These are phyloP conservation scores for Fonsecaea erecta DNA, from an alignment of 2,329 filamentous ascomycete genomes.

Conservation along the genomic window DNA sequence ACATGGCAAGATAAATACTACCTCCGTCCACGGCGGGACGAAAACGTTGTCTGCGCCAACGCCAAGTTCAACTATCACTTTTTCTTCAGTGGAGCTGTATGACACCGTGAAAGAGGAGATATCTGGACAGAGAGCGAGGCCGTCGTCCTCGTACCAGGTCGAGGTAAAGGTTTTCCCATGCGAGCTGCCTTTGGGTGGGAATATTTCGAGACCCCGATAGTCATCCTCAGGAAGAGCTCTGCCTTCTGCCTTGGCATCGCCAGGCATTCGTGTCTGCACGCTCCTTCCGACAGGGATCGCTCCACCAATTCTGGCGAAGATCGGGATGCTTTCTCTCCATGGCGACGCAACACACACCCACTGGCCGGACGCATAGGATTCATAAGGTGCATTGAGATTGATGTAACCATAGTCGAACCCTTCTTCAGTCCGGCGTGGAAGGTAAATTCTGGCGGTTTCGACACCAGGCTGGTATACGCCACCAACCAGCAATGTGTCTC, in stretches of 20 bases:
- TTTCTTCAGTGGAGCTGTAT: constrained; percentile 52
- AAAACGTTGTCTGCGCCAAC: constrained; percentile 50
- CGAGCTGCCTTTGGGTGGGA: constrained; percentile 54
- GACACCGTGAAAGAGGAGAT: constrained; percentile 51
- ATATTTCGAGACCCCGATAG: constrained; percentile 62
- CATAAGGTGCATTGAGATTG: constrained; percentile 66
- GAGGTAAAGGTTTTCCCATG: constrained; percentile 47
- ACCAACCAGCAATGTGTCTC: constrained; percentile 67
- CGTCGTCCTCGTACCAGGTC: constrained; percentile 64
- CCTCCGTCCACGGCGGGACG: constrained; percentile 54
- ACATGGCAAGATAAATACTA: constrained; percentile 57
- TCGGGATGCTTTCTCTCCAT: constrained; percentile 60
- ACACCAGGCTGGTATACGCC: constrained; percentile 69
- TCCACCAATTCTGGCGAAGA: constrained; percentile 61
- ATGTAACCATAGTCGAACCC: constrained; percentile 62
- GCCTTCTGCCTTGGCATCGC: constrained; percentile 51
- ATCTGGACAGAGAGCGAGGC: constrained; percentile 52
- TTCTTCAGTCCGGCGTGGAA: constrained; percentile 29
- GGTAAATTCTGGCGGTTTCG: constrained; percentile 62
- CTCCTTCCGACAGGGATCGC: constrained; percentile 59
- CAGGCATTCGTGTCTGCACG: constrained; percentile 57
- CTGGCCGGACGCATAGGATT: constrained; percentile 60
- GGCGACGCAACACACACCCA: constrained; percentile 58
- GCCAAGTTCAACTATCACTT: constrained; percentile 51
- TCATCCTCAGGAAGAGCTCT: constrained; percentile 57